Base-by-base conservation (phyloP, 1,284 basidiomycete genomes). In the Cryptococcus amylolentus region DNA sequence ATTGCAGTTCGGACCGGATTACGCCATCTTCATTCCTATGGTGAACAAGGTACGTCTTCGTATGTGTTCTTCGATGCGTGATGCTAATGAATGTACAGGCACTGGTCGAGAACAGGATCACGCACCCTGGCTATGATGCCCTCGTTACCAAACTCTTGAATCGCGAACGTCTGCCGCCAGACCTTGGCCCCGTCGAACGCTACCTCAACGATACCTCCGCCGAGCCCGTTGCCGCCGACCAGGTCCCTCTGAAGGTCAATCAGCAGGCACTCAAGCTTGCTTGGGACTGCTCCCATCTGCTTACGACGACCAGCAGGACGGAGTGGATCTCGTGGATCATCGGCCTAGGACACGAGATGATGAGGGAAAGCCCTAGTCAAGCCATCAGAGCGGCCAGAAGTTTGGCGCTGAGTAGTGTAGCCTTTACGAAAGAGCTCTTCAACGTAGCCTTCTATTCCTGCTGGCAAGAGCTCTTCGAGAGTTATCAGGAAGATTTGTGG, bases 321-420 rank as follows among this genome's bases (percentile, higher is more conserved):
- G 95, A 98, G 68, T 99, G 96, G 96, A 80, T 84, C 27, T 92
- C 95, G 50, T 99, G 96, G 96, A 88, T 97, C 79, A 90, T 91
- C 66, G 84, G 89, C 20, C 83, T 98, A 13, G 88, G 92, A 6
- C 89, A 96, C 10, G 95, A 98, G 76, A 89, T 98, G 70, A 93
- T 99, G 88, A 91, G 95, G 68, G 94, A 98, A 66, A 97, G 95
- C 1, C 96, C 96, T 0, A 97, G 93, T 7, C 93, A 97, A 79
- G 95, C 96, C 31, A 82, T 99, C 47, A 86, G 96, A 51, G 95
- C 96, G 1, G 98, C 95, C 71, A 91, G 93, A 81, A 91, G 86
- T 69, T 80, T 98, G 47, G 92, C 97, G 1, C 91, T 97, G 68
- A 86, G 89, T 26, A 91, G 98, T 76, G 84, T 87, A 14, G 91